These are phyloP conservation scores for Lactuca sativa DNA, from an alignment of 129 eudicot species.

Conservation along the genomic window DNA sequence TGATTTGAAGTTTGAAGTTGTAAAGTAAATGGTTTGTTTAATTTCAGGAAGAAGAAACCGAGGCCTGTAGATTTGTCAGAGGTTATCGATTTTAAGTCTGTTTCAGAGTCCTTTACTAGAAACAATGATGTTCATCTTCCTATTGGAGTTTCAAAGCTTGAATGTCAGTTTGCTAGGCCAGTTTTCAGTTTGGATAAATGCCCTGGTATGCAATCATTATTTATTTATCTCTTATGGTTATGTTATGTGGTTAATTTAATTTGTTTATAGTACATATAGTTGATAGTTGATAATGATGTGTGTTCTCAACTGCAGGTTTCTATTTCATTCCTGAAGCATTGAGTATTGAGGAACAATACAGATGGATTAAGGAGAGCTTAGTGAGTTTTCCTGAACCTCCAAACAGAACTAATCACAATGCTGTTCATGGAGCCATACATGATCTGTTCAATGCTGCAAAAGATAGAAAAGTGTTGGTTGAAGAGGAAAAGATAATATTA, in stretches of 20 bases:
- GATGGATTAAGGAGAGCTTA: conserved; percentile 87
- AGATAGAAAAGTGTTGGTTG: conserved; percentile 45
- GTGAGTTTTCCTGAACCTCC: conserved; percentile 89
- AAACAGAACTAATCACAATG: conserved; percentile 89
- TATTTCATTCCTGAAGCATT: conserved; percentile 87
- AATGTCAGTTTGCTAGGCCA: conserved; percentile 40
- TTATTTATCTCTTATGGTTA: background rate
- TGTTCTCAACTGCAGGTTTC: conserved; percentile 58
- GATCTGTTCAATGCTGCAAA: conserved; percentile 69
- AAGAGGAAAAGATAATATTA: conserved; percentile 22
- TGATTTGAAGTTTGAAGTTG: background rate
- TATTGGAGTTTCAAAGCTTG: conserved; percentile 43
- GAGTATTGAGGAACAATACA: conserved; percentile 69
- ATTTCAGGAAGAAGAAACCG: conserved; percentile 60
- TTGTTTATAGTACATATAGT: background rate
- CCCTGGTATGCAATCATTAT: conserved; percentile 55
- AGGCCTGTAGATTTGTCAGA: conserved; percentile 79
- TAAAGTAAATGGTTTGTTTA: background rate
- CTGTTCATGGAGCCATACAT: conserved; percentile 67
- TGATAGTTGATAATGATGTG: conserved; percentile 13
- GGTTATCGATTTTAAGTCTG: conserved; percentile 79
- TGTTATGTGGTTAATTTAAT: background rate
- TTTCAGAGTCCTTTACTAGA: conserved; percentile 48
- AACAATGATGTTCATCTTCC: conserved; percentile 40
- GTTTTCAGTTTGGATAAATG: conserved; percentile 61